Conservation (phyloP, 495 filamentous ascomycete species). For the Trichocladium antarcticum region DNA sequence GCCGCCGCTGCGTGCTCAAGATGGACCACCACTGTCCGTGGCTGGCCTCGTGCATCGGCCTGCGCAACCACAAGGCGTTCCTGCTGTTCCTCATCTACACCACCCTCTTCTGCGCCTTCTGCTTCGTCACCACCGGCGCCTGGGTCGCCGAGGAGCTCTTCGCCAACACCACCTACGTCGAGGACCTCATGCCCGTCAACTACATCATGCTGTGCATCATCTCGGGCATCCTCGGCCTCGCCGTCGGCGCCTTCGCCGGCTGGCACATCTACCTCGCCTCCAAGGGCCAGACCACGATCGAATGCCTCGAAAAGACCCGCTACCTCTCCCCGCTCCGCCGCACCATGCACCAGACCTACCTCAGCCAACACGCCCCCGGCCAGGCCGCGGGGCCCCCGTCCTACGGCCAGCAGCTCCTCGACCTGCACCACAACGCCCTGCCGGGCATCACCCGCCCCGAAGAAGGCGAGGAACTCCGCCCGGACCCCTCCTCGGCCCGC, state of each 20-base stretch:
- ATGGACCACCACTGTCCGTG: slow-evolving; percentile 99
- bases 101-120: slow-evolving; percentile 71
- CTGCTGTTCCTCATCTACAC: slow-evolving; percentile 89
- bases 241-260: slow-evolving; percentile 75
- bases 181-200: slow-evolving; percentile 76
- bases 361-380: slow-evolving; percentile 40
- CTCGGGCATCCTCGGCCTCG: slow-evolving; percentile 80
- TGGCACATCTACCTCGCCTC: slow-evolving; percentile 85
- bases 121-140: slow-evolving; percentile 55
- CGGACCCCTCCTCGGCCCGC: slow-evolving; percentile 9
- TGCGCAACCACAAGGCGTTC: slow-evolving; percentile 93
- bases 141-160: slow-evolving; percentile 81
- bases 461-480: slow-evolving; percentile 55
- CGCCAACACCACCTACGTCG: slow-evolving; percentile 44
- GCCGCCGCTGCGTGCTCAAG: slow-evolving; percentile 85
- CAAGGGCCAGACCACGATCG: slow-evolving; percentile 81
- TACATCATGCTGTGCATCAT: slow-evolving; percentile 79
- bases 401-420: slow-evolving; percentile 64
- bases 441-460: slow-evolving; percentile 68
- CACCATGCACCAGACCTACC: slow-evolving; percentile 50
- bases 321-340: slow-evolving; percentile 72
- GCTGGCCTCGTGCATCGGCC: slow-evolving; percentile 89
- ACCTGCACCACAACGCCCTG: slow-evolving; percentile 74
- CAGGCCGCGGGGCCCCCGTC: slow-evolving; percentile 43
- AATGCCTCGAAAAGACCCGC: slow-evolving; percentile 85